Evolutionary conservation across 73 alveolate genomes (phyloP).

Genomic region (Tetrahymena malaccensis): DNA sequence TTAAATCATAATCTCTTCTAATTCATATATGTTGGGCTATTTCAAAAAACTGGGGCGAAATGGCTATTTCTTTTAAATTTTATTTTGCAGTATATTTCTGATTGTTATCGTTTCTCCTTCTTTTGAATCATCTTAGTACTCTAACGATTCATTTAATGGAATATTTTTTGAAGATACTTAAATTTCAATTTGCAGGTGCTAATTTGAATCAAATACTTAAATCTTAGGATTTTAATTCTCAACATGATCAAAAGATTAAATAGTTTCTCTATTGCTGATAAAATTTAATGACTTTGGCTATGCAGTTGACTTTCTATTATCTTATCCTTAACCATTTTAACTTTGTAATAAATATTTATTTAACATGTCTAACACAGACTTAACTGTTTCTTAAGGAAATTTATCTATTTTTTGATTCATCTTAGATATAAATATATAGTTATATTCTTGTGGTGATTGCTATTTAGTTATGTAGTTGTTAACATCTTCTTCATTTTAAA

Average conservation of each 20-base stretch:
- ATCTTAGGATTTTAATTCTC: not conserved
- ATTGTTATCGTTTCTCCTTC: not conserved
- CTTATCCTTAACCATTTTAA: not conserved
- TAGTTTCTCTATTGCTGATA: not conserved
- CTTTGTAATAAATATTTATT: not conserved
- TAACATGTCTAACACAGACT: not conserved
- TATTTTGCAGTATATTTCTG: not conserved
- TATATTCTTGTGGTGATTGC: not conserved
- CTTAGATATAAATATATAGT: not conserved
- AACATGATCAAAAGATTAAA: not conserved
- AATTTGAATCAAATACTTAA: not conserved
- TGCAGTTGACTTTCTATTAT: not conserved
- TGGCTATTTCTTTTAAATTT: not conserved
- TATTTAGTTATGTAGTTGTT: not conserved
- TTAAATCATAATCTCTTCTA: not conserved
- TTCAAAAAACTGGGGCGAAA: not conserved
- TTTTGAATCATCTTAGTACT: not conserved
- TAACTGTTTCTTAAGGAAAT: not conserved
- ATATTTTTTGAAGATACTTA: not conserved
- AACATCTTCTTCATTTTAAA: not conserved
- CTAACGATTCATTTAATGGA: not conserved
- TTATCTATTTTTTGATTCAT: not conserved
- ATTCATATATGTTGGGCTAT: not conserved
- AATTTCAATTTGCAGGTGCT: not conserved
- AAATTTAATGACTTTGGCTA: not conserved